Base-by-base conservation (phyloP, 495 filamentous ascomycete species). In the Penicillium ucsense region DNA sequence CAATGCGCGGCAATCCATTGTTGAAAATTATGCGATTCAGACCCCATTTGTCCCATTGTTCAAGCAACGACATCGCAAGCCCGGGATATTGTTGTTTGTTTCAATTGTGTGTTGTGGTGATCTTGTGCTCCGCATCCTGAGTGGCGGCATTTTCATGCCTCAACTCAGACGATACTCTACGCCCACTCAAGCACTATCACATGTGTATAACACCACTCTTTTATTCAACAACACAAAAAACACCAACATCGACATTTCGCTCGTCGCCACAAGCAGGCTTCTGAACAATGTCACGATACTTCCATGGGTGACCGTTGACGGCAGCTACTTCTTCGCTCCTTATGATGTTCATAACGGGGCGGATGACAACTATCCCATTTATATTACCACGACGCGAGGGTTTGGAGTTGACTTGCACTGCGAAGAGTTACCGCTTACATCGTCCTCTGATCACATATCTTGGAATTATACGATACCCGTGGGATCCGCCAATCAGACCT, bases 141-240 rank as follows among this genome's bases (percentile, higher is more conserved):
- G 57, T 35, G 54, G 57, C 43, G 57, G 60, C 1, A 33, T 63
- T 28, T 63, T 61, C 29, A 51, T 56, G 31, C 55, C 60, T 20
- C 34, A 51, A 30, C 31, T 51, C 3, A 46, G 53, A 1, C 20
- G 35, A 8, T 53, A 40, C 32, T 31, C 35, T 6, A 45, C 39
- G 5, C 27, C 38, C 9, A 50, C 51, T 0, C 8, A 43, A 0
- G 43, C 8, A 31, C 9, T 60, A 4, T 10, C 38, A 6, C n/a
- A 42, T 0, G 20, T 9, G 12, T 60, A 60, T 35, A 51, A 48
- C 29, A 8, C 11, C 6, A 55, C 54, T 3, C 32, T 27, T 9
- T 27, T 45, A 3, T 11, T 32, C 4, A 36, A 35, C 4, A 29
- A 35, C 9, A 27, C 12, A 20, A 10, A 45, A 2, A 11, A 36